Percentiles rank a stretch among this genome's conserved stretches.
Evolutionary conservation across 169 alveolate species (phyloP).

Genomic region (Besnoitia besnoiti): DNA sequence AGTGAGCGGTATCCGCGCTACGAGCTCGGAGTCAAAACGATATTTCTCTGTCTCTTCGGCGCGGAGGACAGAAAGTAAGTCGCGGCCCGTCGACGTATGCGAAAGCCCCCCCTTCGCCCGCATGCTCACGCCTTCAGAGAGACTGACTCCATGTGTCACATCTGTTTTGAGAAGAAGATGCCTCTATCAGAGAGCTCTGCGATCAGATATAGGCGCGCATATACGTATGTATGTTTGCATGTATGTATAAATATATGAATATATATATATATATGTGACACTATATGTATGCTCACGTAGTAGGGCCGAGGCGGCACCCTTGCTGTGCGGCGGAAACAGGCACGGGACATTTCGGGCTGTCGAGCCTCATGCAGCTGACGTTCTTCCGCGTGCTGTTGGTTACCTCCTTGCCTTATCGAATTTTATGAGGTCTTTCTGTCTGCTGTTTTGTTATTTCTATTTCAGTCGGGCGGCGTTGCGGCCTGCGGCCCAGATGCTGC

Average conservation of each 20-base stretch:
- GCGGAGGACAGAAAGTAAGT: slow-evolving; percentile 51
- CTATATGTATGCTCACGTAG: not conserved
- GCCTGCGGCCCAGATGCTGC: not conserved
- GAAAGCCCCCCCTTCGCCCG: not conserved
- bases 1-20: not conserved
- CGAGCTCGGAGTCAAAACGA: slow-evolving; percentile 31
- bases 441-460: not conserved
- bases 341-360: not conserved
- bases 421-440: not conserved
- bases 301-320: not conserved
- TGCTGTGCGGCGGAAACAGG: not conserved
- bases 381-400: not conserved
- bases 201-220: not conserved
- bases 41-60: slow-evolving; percentile 40
- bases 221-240: not conserved
- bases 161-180: no score
- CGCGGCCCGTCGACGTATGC: not conserved
- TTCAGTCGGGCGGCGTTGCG: not conserved
- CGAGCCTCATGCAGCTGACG: no score
- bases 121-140: no score
- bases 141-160: no score
- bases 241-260: not conserved
- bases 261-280: not conserved
- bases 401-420: not conserved
- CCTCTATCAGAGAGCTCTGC: no score